Conservation (phyloP, 2,329 filamentous ascomycete species). For the Aspergillus sergii region DNA sequence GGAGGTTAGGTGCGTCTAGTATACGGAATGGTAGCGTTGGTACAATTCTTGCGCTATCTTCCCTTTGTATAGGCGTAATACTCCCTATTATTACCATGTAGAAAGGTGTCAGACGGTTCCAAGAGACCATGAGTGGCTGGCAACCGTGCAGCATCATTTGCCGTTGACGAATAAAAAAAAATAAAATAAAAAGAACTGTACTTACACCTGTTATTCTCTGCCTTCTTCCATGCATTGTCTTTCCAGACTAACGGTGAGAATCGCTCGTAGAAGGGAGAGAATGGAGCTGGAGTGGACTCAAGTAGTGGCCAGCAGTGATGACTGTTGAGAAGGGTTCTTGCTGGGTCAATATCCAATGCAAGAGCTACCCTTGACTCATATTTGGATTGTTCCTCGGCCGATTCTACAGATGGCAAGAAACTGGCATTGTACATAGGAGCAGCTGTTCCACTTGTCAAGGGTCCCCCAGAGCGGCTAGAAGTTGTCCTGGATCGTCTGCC, state of each 20-base stretch:
- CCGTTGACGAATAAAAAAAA: background rate
- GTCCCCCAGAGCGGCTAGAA: slow-evolving; percentile 64
- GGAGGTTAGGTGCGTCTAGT: slow-evolving; percentile 82
- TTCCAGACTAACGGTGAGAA: slow-evolving; percentile 42
- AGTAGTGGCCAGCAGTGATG: slow-evolving; percentile 25
- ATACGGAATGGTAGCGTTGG: slow-evolving; percentile 81
- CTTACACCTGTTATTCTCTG: slow-evolving; percentile 38
- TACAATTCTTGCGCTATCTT: slow-evolving; percentile 50
- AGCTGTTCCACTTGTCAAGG: slow-evolving; percentile 71
- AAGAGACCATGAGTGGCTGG: background rate
- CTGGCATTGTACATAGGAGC: slow-evolving; percentile 65
- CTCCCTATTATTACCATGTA: slow-evolving; percentile 25
- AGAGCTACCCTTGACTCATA: slow-evolving; percentile 76
- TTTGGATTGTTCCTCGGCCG: slow-evolving; percentile 65
- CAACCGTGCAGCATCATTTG: background rate
- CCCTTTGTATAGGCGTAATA: slow-evolving; percentile 16
- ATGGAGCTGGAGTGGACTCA: slow-evolving; percentile 27
- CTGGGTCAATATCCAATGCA: slow-evolving; percentile 77
- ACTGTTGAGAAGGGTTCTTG: slow-evolving; percentile 66
- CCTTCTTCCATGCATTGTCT: slow-evolving; percentile 41
- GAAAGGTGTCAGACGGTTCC: background rate
- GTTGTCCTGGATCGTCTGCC: slow-evolving; percentile 48
- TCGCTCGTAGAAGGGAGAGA: slow-evolving; percentile 31
- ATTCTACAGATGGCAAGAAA: slow-evolving; percentile 54
- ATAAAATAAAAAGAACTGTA: slow-evolving; percentile 6